Evolutionary conservation across 2,329 filamentous ascomycete genomes (phyloP).

Genomic region (Ophiostoma himal-ulmi): DNA sequence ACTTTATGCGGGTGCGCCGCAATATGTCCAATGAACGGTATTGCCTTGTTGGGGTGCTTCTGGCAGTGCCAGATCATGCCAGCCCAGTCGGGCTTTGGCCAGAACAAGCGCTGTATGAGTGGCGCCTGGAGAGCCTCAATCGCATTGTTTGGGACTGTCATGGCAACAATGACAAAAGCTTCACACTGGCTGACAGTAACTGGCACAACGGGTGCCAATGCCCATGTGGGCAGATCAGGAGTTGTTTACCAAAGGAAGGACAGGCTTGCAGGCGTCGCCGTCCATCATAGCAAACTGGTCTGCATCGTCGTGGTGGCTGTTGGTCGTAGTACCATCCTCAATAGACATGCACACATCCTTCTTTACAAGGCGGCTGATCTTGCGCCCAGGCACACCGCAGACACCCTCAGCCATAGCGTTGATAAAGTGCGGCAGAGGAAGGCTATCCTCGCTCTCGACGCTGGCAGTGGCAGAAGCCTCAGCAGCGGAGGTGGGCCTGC

Average conservation of each 20-base stretch:
- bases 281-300: conserved; percentile 23
- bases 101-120: too few species aligned
- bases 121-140: too few species aligned
- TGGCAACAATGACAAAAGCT: background rate
- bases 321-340: conserved; percentile 16
- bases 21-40: background rate
- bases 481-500: background rate
- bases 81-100: background rate
- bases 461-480: background rate
- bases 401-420: background rate
- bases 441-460: background rate
- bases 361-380: background rate
- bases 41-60: background rate
- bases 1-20: background rate
- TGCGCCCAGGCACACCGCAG: background rate
- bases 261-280: conserved; percentile 17
- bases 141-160: background rate
- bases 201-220: conserved; percentile 17
- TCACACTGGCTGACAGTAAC: conserved; percentile 18
- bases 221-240: conserved; percentile 22
- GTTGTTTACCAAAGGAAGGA: conserved; percentile 12
- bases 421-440: background rate
- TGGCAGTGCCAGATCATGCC: background rate
- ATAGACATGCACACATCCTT: conserved; percentile 20
- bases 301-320: conserved; percentile 23